Percentiles rank a stretch among this genome's conserved stretches.
Evolutionary conservation across 495 filamentous ascomycete genomes (phyloP).

Genomic region (Penicillium robsamsonii): DNA sequence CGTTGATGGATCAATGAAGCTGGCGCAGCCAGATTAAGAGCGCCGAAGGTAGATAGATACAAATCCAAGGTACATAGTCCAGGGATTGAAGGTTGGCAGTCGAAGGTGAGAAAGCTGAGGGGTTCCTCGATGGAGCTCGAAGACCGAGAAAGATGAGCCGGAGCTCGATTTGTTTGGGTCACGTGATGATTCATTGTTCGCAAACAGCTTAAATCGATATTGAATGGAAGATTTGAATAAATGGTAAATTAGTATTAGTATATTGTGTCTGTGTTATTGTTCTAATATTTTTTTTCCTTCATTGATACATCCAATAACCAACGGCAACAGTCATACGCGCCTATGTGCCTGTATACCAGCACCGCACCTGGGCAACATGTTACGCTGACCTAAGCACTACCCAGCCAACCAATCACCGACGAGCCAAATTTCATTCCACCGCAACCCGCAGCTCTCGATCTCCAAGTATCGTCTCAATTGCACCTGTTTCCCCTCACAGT

Average conservation of each 20-base stretch:
- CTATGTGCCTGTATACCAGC: neutral
- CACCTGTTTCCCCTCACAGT: conserved; percentile 14
- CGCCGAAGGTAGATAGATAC: neutral
- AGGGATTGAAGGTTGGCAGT: conserved; percentile 10
- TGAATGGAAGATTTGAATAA: neutral
- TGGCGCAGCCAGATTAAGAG: neutral
- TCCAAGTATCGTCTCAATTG: conserved; percentile 28
- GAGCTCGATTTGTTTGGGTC: conserved; percentile 31
- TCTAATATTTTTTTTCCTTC: neutral
- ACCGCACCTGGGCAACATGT: neutral
- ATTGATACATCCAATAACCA: neutral
- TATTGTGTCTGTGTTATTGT: neutral
- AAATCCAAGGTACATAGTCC: conserved; percentile 16
- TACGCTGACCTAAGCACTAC: conserved; percentile 19
- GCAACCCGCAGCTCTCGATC: conserved; percentile 30
- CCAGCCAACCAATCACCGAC: conserved; percentile 31
- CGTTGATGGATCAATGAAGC: conserved; percentile 1
- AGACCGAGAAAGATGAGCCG: conserved; percentile 22
- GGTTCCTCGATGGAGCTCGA: conserved; percentile 24
- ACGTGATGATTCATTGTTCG: conserved; percentile 23
- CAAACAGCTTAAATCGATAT: neutral
- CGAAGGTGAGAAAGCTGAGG: conserved; percentile 19
- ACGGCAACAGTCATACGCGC: neutral
- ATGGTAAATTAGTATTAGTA: neutral
- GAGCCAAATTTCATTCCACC: conserved; percentile 33